These are phyloP conservation scores for Vitis vinifera DNA, from an alignment of 164 flowering plant genomes.

Conservation along the genomic window DNA sequence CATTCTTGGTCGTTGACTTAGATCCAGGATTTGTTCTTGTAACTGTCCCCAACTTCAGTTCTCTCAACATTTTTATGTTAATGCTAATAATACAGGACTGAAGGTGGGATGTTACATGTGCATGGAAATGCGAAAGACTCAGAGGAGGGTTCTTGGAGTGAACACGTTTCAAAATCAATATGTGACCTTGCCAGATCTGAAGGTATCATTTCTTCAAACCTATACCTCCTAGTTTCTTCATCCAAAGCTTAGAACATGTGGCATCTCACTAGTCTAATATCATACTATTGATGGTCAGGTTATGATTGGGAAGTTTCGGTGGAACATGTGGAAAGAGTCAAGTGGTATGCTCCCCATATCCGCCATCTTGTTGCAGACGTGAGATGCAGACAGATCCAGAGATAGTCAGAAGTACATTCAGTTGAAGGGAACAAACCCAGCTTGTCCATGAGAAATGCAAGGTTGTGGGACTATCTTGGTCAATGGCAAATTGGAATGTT, in stretches of 20 bases:
- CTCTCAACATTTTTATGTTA: background rate
- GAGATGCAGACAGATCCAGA: slow-evolving; percentile 43
- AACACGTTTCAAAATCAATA: slow-evolving; percentile 52
- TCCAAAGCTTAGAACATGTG: too few relatives aligned
- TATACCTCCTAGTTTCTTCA: background rate
- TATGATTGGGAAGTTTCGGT: slow-evolving; percentile 65
- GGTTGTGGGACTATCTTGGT: too few relatives aligned
- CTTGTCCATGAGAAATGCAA: background rate
- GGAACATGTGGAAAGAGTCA: slow-evolving; percentile 83
- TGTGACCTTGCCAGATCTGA: slow-evolving; percentile 63
- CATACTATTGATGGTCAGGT: slow-evolving; percentile 38
- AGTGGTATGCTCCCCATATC: slow-evolving; percentile 95
- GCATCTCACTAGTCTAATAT: background rate
- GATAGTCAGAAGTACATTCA: slow-evolving; percentile 5
- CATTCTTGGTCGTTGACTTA: too few relatives aligned
- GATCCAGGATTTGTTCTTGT: background rate
- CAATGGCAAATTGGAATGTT: too few relatives aligned
- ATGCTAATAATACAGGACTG: slow-evolving; percentile 40
- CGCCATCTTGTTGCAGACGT: slow-evolving; percentile 93
- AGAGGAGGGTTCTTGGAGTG: slow-evolving; percentile 70
- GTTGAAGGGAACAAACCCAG: background rate
- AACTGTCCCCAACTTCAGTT: too few relatives aligned
- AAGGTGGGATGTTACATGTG: slow-evolving; percentile 84
- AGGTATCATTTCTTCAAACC: slow-evolving; percentile 43
- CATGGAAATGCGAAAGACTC: slow-evolving; percentile 90